Evolutionary conservation across 768 basidiomycete species (phyloP), one percentile per base, ranked within the genome.

Genomic region (Leccinum fibrillosum): DNA sequence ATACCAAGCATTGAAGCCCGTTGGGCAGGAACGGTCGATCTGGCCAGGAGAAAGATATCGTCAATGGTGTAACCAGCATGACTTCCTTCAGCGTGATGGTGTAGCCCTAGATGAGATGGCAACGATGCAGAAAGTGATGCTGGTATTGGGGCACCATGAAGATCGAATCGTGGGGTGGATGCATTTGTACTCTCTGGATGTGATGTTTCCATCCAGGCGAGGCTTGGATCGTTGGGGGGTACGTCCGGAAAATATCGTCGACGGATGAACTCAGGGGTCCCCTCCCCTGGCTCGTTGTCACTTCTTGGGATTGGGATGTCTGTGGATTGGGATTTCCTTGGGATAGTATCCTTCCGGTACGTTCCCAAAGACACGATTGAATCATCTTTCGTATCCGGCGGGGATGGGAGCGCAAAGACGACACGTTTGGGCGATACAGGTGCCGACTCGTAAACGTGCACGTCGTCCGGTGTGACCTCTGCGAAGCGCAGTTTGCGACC

Each of bases 61-160:
- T 92, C 86, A 2, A 96, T 75, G 0, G 92, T 94, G 72, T 97
- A 97, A 0, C 94, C 94, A 0, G 94, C 94, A 56, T 80, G 84
- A 32, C 77, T 74, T 5, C 79, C 78, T 55, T 91, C 86, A 0
- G 93, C 88, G 67, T 96, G 94, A 68, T 97, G 94, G 72, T 98
- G 94, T 3, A 96, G 77, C 4, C 94, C 94, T 6, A 93, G 80
- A 73, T 94, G 87, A 0, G 90, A 88, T 2, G 93, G 94, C 3
- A 96, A 77, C 1, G 77, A 78, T 0, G 78, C 70, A 2, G 84
- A 82, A 2, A 85, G 64, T 2, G 77, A 67, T 0, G 75, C 58
- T 1, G 90, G 77, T n/a, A 96, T 86, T 0, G 84, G 82, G 10
- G 73, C 77, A 7, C 93, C 94, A 1, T 81, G 78, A 2, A 95